phyloP scores from a whole-genome alignment of 192 early-diverging fungal genomes.

The Dispira simplex region DNA sequence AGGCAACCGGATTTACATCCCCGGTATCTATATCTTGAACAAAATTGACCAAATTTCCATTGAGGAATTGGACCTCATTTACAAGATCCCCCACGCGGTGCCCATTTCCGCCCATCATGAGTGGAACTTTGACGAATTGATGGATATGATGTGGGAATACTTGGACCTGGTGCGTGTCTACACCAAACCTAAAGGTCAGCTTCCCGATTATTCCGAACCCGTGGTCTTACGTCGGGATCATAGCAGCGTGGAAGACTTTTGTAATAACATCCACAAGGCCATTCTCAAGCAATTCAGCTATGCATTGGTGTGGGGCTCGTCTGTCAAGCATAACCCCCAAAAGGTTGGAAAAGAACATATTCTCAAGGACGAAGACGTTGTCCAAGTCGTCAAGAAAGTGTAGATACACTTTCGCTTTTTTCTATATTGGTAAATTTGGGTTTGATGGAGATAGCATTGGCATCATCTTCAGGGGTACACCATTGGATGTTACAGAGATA shows the following conservation, averaged over 20 bases:
- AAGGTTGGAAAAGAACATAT: constrained; percentile 93
- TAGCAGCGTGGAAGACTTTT: constrained; percentile 74
- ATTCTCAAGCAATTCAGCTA: constrained; percentile 85
- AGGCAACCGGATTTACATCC: constrained; percentile 90
- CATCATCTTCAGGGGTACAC: too few relatives aligned
- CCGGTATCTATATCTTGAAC: constrained; percentile 92
- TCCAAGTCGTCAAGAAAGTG: constrained; percentile 62
- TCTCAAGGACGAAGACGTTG: constrained; percentile 91
- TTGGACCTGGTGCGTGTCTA: constrained; percentile 73
- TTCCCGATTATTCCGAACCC: constrained; percentile 89
- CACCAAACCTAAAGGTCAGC: constrained; percentile 84
- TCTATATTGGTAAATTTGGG: too few relatives aligned
- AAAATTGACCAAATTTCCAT: constrained; percentile 97
- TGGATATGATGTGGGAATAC: constrained; percentile 67
- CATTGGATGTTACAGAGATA: too few relatives aligned
- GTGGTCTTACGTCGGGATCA: constrained; percentile 69
- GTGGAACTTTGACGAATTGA: constrained; percentile 97
- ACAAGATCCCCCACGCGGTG: constrained; percentile 93
- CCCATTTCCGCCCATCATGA: constrained; percentile 64
- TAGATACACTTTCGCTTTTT: background rate
- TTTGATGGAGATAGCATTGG: too few relatives aligned
- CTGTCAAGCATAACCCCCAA: constrained; percentile 94
- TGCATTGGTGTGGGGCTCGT: constrained; percentile 89
- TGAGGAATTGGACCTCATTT: constrained; percentile 89
- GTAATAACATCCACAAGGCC: constrained; percentile 90